Base-by-base conservation (phyloP, 768 basidiomycete genomes). In the Suillus hirtellus region DNA sequence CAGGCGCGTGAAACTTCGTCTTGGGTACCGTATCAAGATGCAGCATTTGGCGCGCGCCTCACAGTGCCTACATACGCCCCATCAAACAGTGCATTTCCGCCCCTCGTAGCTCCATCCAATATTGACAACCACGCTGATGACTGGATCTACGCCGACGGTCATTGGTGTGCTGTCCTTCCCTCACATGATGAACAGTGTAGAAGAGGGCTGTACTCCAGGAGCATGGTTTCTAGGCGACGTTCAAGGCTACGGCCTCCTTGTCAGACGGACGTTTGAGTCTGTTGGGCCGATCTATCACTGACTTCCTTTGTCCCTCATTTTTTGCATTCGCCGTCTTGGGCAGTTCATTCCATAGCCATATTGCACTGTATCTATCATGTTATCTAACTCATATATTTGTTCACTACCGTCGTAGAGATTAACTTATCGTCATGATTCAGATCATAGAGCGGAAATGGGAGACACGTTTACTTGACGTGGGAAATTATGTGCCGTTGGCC, bases 21-120 rank as follows among this genome's bases (percentile, higher is more conserved):
- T 53, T 81, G 78, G 63, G 78, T 85, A 21, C 86, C 86, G 12
- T 77, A 77, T 65, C 86, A 88, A 71, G 81, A 87, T 68, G 75
- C 80, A 15, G 82, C 79, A 4, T 87, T 85, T 68, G 82, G 84
- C 42, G 73, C 76, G 55, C 76, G 76, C 37, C 80, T 87, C 27
- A 79, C 81, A 2, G 81, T 88, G 17, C 86, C 85, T 6, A 73
- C 72, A 44, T 76, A 84, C 65, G 76, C 79, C 3, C 75, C 74
- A 31, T 78, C 81, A 64, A 87, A 86, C 70, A 70, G 74, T 27
- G 69, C 72, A n/a, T 80, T 80, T 67, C 84, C 85, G 52, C 84
- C 82, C 6, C 76, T 65, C 79, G 70, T 71, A 59, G 63, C 63
- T 61, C 60, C 68, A 60, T 40, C 64, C 64, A 44, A 67, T 10